Base-by-base conservation (phyloP, 2,329 filamentous ascomycete genomes). In the Cladosporium velox region DNA sequence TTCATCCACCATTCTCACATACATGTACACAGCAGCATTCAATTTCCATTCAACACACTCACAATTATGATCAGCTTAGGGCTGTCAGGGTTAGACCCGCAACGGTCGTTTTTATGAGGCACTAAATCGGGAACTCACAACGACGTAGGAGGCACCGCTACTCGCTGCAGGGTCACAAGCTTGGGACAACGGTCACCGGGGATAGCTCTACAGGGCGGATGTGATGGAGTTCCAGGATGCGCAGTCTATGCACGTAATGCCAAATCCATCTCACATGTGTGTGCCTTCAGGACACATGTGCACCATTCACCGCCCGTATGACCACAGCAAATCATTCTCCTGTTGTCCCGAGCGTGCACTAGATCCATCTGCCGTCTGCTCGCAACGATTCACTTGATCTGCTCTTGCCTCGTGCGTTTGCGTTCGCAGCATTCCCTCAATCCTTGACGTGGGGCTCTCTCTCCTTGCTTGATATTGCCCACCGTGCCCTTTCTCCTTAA, bases 381-480 rank as follows among this genome's bases (percentile, higher is more conserved):
- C 49, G 14, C 21, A 52, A 6, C 32, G n/a, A 32, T 61, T 55
- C 52, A 32, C 52, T 55, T 55, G 52, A 34, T 55, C 52, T 34
- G 60, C 49, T 63, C 60, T 63, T 63, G 60, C 60, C 60, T 41
- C 32, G 47, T 52, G 21, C 60, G n/a, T 34, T 60, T 34, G 32
- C 30, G 18, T 63, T 58, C 49, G n/a, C 59, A 47, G n/a, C 59
- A 47, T 63, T 41, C 60, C 21, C 59, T 63, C 60, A 38, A 54
- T 34, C 32, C 41, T 60, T 18, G 35, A 24, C 58, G 60, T 63
- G 60, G 60, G 60, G 47, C 60, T 34, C 60, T 54, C 59, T 49
- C 59, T 63, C 60, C 60, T 63, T 63, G 60, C 60, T 63, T 63
- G 60, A 63, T 63, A 63, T 63, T 63, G 55, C 58, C 58, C 58